These are phyloP conservation scores for Tylopilus balloui DNA, from an alignment of 768 basidiomycete genomes.

Conservation along the genomic window DNA sequence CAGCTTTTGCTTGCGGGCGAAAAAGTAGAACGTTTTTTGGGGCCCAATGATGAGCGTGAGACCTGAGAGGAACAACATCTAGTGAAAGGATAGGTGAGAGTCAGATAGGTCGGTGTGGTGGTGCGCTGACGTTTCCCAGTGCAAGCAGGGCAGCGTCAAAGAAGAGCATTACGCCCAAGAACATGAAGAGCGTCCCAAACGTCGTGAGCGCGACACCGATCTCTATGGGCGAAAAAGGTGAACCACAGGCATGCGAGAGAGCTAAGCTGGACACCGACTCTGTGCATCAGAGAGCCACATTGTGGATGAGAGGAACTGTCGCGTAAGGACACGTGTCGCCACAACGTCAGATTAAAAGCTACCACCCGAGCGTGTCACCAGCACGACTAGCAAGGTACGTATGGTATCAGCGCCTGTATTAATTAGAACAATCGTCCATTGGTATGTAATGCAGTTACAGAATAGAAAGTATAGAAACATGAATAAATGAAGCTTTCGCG, in stretches of 20 bases:
- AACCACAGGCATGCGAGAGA: background rate
- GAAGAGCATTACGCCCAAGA: conserved; percentile 92
- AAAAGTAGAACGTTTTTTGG: conserved; percentile 97
- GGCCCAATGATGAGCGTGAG: conserved; percentile 96
- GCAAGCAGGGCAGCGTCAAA: conserved; percentile 95
- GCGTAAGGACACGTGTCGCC: conserved; percentile 26
- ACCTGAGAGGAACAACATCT: conserved; percentile 94
- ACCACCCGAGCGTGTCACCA: background rate
- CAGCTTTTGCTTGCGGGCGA: conserved; percentile 91
- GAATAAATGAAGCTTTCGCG: conserved; percentile 21
- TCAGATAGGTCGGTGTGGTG: background rate
- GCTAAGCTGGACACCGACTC: conserved; percentile 26
- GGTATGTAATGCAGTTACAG: conserved; percentile 17
- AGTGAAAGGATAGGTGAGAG: conserved; percentile 3
- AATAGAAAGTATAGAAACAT: conserved; percentile 24
- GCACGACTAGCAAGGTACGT: background rate
- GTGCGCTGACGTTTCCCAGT: conserved; percentile 83
- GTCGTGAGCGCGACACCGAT: conserved; percentile 96
- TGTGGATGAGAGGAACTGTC: no score
- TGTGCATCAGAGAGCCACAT: conserved; percentile 58
- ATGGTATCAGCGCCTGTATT: conserved; percentile 8
- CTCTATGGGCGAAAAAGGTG: conserved; percentile 47
- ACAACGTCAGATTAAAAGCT: no score
- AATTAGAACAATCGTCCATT: conserved; percentile 16
- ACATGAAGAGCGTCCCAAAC: conserved; percentile 93